Evolutionary conservation across 805 yeast genomes (phyloP).

Genomic region (Wilhelminamyces savonicus): DNA sequence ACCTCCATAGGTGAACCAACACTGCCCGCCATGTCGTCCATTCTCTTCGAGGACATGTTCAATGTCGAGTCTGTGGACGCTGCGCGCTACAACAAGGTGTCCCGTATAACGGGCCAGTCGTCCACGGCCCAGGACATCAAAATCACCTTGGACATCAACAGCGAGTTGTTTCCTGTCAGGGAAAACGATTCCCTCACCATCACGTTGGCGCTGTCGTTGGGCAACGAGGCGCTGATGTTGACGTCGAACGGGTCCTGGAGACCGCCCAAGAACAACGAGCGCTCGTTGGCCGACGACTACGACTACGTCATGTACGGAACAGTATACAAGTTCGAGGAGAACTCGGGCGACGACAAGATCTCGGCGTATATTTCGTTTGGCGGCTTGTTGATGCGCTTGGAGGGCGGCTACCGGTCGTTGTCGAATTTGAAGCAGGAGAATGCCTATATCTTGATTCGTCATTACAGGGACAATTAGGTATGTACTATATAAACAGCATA

Average conservation of each 20-base stretch:
- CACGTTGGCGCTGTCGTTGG: constrained; percentile 74
- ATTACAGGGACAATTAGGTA: constrained; percentile 33
- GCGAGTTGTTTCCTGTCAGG: constrained; percentile 84
- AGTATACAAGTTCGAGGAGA: constrained; percentile 93
- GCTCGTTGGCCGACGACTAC: constrained; percentile 89
- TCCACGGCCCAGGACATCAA: constrained; percentile 75
- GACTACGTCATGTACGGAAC: constrained; percentile 98
- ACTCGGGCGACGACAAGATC: constrained; percentile 55
- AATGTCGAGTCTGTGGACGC: constrained; percentile 76
- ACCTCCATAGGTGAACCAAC: no score
- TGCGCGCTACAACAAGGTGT: constrained; percentile 87
- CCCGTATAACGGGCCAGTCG: constrained; percentile 83
- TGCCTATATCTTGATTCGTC: constrained; percentile 85
- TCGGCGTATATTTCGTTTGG: constrained; percentile 95
- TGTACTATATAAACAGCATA: not conserved
- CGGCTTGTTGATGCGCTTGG: constrained; percentile 87
- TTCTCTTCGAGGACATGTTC: constrained; percentile 91
- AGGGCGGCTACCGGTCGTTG: constrained; percentile 89
- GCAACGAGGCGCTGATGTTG: constrained; percentile 38
- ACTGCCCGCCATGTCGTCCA: constrained; percentile 36
- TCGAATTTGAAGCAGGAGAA: constrained; percentile 90
- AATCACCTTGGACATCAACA: constrained; percentile 82
- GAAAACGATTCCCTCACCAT: constrained; percentile 75
- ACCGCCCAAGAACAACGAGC: constrained; percentile 78
- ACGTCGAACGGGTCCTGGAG: constrained; percentile 66